These are phyloP conservation scores for Ambrosia artemisiifolia DNA, from an alignment of 129 eudicot species.

Conservation along the genomic window DNA sequence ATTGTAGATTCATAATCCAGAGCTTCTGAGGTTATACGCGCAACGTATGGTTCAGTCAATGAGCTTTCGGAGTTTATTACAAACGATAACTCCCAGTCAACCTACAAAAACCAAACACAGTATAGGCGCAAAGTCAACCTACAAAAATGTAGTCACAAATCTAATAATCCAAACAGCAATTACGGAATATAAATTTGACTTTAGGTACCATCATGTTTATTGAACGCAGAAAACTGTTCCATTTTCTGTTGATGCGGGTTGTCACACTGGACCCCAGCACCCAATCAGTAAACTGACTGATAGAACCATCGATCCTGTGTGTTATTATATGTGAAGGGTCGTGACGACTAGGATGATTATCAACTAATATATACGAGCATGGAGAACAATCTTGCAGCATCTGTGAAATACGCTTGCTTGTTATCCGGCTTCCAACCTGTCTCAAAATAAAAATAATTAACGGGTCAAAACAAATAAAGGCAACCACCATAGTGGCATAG, in stretches of 20 bases:
- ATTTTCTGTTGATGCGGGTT: slow-evolving; percentile 35
- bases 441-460: slow-evolving; percentile 10
- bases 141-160: background rate
- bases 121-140: slow-evolving; percentile 44
- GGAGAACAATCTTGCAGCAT: slow-evolving; percentile 65
- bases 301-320: slow-evolving; percentile 68
- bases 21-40: slow-evolving; percentile 48
- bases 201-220: slow-evolving; percentile 58
- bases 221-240: slow-evolving; percentile 47
- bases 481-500: slow-evolving; percentile 24
- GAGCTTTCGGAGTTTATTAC: slow-evolving; percentile 57
- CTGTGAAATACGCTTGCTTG: slow-evolving; percentile 79
- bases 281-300: slow-evolving; percentile 50
- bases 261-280: slow-evolving; percentile 38
- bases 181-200: background rate
- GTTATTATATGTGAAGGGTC: slow-evolving; percentile 89
- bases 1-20: slow-evolving; percentile 58
- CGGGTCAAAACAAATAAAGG: background rate
- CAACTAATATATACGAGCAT: slow-evolving; percentile 72
- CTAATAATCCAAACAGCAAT: background rate
- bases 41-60: slow-evolving; percentile 85
- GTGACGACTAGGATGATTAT: slow-evolving; percentile 80
- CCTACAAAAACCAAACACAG: slow-evolving; percentile 38
- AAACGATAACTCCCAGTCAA: slow-evolving; percentile 67
- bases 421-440: slow-evolving; percentile 90